Conservation (phyloP, 139 green algal species). For the Coelastrella sp. region DNA sequence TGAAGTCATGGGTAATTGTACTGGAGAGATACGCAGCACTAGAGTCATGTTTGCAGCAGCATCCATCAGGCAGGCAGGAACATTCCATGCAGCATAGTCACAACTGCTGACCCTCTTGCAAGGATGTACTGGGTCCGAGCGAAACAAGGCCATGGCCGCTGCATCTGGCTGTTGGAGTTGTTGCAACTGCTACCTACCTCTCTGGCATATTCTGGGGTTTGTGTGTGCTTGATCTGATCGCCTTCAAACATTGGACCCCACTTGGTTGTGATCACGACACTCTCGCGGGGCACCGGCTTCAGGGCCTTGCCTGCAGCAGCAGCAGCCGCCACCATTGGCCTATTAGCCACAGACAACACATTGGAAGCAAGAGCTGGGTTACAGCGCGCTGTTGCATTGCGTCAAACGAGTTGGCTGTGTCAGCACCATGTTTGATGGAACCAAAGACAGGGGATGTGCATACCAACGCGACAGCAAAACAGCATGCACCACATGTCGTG, state of each 20-base stretch:
- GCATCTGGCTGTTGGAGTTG: not conserved
- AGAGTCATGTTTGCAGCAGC: too few species aligned
- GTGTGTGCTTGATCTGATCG: not conserved
- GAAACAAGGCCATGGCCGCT: not conserved
- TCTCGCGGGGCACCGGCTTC: slow-evolving; percentile 10
- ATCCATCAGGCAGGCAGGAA: not conserved
- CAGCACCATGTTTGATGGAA: not conserved
- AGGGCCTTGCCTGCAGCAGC: slow-evolving; percentile 21
- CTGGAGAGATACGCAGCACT: too few species aligned
- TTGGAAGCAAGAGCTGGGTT: not conserved
- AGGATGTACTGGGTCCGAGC: too few species aligned
- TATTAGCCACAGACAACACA: not conserved
- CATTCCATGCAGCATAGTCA: not conserved
- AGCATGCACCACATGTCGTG: not conserved
- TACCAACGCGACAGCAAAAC: not conserved
- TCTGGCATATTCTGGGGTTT: slow-evolving; percentile 22
- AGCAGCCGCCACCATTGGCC: not conserved
- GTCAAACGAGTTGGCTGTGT: not conserved
- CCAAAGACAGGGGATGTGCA: not conserved
- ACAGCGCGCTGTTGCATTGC: not conserved
- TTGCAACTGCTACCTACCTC: not conserved
- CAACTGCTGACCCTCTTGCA: not conserved
- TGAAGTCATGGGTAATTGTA: too few species aligned
- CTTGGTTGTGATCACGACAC: slow-evolving; percentile 10
- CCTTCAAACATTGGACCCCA: slow-evolving; percentile 21